Evolutionary conservation across 495 filamentous ascomycete genomes (phyloP).

Genomic region (Lindgomyces ingoldianus): DNA sequence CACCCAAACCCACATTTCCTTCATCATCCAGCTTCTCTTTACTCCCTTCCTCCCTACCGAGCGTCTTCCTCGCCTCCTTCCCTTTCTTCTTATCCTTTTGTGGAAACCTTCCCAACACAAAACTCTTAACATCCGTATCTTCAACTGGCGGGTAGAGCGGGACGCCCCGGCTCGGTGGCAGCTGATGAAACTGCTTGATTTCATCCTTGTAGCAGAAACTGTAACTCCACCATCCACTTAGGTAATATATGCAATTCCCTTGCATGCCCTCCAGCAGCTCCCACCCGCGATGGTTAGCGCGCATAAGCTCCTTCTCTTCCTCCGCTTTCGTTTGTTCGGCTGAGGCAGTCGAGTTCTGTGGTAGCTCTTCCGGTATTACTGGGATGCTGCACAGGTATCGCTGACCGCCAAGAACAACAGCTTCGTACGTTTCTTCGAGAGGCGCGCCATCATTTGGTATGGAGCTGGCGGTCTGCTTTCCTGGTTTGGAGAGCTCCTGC

Average conservation of each 20-base stretch:
- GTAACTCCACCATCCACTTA: conserved; percentile 96
- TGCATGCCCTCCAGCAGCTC: conserved; percentile 88
- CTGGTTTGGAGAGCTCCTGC: conserved; percentile 32
- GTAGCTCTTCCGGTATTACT: conserved; percentile 57
- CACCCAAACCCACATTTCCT: conserved; percentile 44
- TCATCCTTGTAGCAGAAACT: conserved; percentile 88
- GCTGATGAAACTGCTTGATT: conserved; percentile 89
- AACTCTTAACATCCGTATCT: conserved; percentile 76
- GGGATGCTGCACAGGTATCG: conserved; percentile 87
- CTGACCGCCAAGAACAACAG: conserved; percentile 67
- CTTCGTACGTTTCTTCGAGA: conserved; percentile 62
- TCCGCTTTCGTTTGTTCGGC: conserved; percentile 61
- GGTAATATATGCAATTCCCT: conserved; percentile 84
- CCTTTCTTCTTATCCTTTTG: conserved; percentile 26
- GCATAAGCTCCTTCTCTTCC: conserved; percentile 79
- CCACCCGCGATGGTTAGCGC: conserved; percentile 81
- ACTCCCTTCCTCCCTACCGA: conserved; percentile 42
- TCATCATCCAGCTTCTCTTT: conserved; percentile 43
- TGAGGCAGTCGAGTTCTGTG: conserved; percentile 57
- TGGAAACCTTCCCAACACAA: conserved; percentile 68
- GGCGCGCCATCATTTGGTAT: conserved; percentile 18
- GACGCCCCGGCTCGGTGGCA: conserved; percentile 63
- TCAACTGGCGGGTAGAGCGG: conserved; percentile 70
- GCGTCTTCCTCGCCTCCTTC: conserved; percentile 37
- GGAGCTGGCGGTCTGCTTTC: conserved; percentile 21